Conservation (phyloP, 2,329 filamentous ascomycete genomes). For the Aureobasidium sp. region DNA sequence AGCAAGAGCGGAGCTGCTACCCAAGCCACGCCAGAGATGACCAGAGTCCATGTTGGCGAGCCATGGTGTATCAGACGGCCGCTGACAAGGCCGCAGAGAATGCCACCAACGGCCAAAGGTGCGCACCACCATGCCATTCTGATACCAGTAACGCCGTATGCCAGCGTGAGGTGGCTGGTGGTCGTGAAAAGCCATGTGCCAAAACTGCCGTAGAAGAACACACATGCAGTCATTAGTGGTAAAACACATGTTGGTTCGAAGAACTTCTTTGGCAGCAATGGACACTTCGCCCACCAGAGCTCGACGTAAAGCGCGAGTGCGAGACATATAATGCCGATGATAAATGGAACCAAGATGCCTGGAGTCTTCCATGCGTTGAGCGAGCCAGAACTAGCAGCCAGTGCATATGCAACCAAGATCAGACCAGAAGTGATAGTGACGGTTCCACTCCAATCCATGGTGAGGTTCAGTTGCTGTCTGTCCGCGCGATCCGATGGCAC, state of each 20-base stretch:
- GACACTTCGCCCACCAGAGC: slow-evolving; percentile 24
- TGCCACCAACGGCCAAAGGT: slow-evolving; percentile 26
- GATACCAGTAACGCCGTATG: slow-evolving; percentile 18
- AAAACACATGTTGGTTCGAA: slow-evolving; percentile 24
- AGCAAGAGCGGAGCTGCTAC: slow-evolving; percentile 27
- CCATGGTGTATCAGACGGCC: slow-evolving; percentile 24
- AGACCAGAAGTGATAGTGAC: slow-evolving; percentile 26
- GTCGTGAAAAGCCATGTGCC: slow-evolving; percentile 26
- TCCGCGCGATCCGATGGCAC: slow-evolving; percentile 25
- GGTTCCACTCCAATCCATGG: slow-evolving; percentile 29
- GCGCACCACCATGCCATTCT: slow-evolving; percentile 26
- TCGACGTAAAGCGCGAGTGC: slow-evolving; percentile 24
- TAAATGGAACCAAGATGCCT: slow-evolving; percentile 22
- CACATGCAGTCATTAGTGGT: slow-evolving; percentile 24
- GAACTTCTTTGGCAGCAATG: slow-evolving; percentile 28
- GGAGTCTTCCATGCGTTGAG: slow-evolving; percentile 20
- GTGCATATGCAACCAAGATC: slow-evolving; percentile 25
- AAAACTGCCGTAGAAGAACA: slow-evolving; percentile 29
- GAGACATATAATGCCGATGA: slow-evolving; percentile 21
- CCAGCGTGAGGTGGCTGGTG: slow-evolving; percentile 1
- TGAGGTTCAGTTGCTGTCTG: slow-evolving; percentile 21
- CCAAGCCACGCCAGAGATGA: slow-evolving; percentile 26
- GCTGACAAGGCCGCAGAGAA: slow-evolving; percentile 24
- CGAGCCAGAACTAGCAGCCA: slow-evolving; percentile 25
- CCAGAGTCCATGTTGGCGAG: slow-evolving; percentile 21